Conservation (phyloP, 306 rosid genomes). For the Luffa aegyptiaca region DNA sequence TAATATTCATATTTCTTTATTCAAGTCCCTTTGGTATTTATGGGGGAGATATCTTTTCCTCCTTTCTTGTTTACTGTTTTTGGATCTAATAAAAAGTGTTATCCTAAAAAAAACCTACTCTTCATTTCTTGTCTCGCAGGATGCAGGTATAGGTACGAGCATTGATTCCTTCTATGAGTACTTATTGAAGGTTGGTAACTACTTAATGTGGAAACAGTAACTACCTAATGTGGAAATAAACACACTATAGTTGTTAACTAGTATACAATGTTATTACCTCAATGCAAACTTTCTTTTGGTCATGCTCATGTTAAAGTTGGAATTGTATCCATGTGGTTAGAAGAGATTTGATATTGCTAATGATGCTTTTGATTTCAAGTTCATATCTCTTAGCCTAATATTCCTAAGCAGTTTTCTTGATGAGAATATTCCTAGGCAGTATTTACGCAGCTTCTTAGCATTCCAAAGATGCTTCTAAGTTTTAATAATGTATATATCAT, state of each 20-base stretch:
- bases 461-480: background rate
- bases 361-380: background rate
- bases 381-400: background rate
- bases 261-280: background rate
- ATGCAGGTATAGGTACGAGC: slow-evolving; percentile 98
- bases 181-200: slow-evolving; percentile 70
- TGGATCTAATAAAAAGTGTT: background rate
- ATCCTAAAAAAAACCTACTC: background rate
- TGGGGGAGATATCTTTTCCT: background rate
- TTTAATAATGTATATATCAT: background rate
- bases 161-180: slow-evolving; percentile 97
- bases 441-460: background rate
- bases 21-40: background rate
- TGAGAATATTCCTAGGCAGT: background rate
- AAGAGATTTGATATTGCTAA: background rate
- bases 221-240: background rate
- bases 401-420: background rate
- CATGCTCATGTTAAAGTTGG: background rate
- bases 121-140: slow-evolving; percentile 49
- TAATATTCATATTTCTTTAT: background rate
- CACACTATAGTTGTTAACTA: background rate
- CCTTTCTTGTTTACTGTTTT: background rate
- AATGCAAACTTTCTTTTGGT: background rate
- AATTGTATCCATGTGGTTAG: background rate
- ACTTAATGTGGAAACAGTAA: slow-evolving; percentile 16